Evolutionary conservation across 345 rosid species (phyloP), one percentile per base, ranked within the genome.

Genomic region (Theobroma cacao): DNA sequence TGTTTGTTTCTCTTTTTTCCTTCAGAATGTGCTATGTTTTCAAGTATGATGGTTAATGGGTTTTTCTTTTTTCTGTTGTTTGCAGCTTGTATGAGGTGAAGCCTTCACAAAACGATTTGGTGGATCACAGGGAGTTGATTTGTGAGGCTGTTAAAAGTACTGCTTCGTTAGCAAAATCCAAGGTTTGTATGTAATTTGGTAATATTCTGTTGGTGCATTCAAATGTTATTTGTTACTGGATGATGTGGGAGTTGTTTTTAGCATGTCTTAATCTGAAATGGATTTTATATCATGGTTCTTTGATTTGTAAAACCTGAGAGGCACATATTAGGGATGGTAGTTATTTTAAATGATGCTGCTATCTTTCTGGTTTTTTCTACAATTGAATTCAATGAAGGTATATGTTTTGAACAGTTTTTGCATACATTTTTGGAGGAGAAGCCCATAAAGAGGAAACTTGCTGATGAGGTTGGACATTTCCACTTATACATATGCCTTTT

Each of bases 101-200:
- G 84, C 98, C 97, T 50, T 89, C 94, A 3, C 91, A 85, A 72
- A 87, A 93, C 78, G 98, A 96, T 86, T 86, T 96, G 88, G 88
- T 88, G 65, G 91, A 92, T 68, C 92, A 94, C 83, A 71, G 84
- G 76, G 83, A 62, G 53, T 82, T 92, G 81, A 85, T 95, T 50
- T 50, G 74, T 55, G 97, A 92, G 82, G 97, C 94, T 59, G 83
- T 89, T 70, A 74, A 85, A 82, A 84, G 87, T 83, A 94, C 91
- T 75, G 87, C 33, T 9, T 78, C 73, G 60, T 82, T 95, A 79
- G 85, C 83, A 15, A 86, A 86, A 77, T 90, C 91, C 34, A 84
- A 95, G 96, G 99, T 93, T 84, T 66, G 85, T 79, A 9, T 59
- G 4, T 31, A 48, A 31, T 18, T 18, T 71, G 40, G 40, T 31